Evolutionary conservation across 305 asterid genomes (phyloP), one percentile per base, ranked within the genome.

Genomic region (Plantago lanceolata): DNA sequence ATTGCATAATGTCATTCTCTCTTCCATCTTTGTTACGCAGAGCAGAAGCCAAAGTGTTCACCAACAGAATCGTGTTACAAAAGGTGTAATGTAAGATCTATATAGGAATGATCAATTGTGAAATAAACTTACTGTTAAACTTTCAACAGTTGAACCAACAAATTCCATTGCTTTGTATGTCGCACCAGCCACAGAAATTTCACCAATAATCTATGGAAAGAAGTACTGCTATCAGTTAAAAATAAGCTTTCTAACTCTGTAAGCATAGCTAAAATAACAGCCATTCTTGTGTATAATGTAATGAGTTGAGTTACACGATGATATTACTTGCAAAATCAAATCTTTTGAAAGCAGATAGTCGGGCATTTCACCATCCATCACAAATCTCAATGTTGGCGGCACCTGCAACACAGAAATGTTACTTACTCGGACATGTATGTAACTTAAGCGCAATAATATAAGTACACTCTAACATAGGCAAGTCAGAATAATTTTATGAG

Each of bases 351-450:
- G 98, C 84, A 92, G 76, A 78, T 92, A 92, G 77, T 85, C 77
- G 0, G 98, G 97, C 97, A 92, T 92, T 74, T 92, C 94, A 66
- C 97, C 98, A 71, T 92, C 98, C 94, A 92, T 70, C 64, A 92
- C 97, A 70, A 92, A 92, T 76, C 96, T 89, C 88, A 89, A 52
- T 44, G 98, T 89, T 16, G 97, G 97, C 63, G 98, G 98, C 50
- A 89, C 96, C 98, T 92, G 85, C 64, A 81, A 67, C 44, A 60
- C 55, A 61, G 57, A 56, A 20, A 70, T 14, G 48, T 17, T 28
- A 67, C 54, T 67, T 62, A 48, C 28, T 66, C 49, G 40, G 57
- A 33, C 7, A n/a, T 67, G 59, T 70, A 68, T 51, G 21, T 48
- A 59, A 61, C 17, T 33, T 33, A 33, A 6, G 11, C 40, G 7